Conservation (phyloP, 306 rosid genomes). For the Quercus engelmannii region DNA sequence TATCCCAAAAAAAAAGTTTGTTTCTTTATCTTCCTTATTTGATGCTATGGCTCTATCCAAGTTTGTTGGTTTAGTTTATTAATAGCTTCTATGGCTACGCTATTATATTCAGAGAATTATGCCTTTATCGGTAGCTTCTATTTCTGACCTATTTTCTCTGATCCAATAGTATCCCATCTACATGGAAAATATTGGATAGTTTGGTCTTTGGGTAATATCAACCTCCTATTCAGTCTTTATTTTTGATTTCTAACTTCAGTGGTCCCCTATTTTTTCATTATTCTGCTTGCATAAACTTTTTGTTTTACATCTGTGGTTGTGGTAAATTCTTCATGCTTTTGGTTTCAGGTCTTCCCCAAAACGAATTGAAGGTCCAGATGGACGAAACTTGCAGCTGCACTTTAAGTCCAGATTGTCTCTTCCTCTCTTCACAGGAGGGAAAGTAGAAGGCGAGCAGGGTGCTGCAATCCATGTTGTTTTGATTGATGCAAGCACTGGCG, state of each 20-base stretch:
- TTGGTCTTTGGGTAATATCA: background rate
- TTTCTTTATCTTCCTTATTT: background rate
- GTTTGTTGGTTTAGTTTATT: background rate
- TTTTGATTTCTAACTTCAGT: slow-evolving; percentile 2
- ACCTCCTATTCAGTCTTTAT: background rate
- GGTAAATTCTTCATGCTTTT: slow-evolving; percentile 20
- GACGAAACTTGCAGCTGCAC: slow-evolving; percentile 75
- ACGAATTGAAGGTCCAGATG: slow-evolving; percentile 93
- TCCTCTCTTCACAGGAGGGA: slow-evolving; percentile 98
- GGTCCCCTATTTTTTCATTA: slow-evolving; percentile 1
- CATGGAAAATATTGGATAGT: background rate
- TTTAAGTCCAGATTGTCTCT: slow-evolving; percentile 85
- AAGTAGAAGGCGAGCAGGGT: slow-evolving; percentile 99
- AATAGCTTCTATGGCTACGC: background rate
- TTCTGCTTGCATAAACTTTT: background rate
- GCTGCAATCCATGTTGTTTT: slow-evolving; percentile 89
- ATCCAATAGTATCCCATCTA: background rate
- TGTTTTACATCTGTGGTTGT: background rate
- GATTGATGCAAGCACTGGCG: slow-evolving; percentile 58
- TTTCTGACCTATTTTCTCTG: background rate
- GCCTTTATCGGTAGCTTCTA: background rate
- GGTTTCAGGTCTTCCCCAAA: slow-evolving; percentile 91
- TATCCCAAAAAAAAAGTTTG: background rate
- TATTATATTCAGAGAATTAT: background rate
- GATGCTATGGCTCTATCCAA: background rate